Conservation (phyloP, 1,139 yeast genomes). For the Geotrichum macrosporum region DNA sequence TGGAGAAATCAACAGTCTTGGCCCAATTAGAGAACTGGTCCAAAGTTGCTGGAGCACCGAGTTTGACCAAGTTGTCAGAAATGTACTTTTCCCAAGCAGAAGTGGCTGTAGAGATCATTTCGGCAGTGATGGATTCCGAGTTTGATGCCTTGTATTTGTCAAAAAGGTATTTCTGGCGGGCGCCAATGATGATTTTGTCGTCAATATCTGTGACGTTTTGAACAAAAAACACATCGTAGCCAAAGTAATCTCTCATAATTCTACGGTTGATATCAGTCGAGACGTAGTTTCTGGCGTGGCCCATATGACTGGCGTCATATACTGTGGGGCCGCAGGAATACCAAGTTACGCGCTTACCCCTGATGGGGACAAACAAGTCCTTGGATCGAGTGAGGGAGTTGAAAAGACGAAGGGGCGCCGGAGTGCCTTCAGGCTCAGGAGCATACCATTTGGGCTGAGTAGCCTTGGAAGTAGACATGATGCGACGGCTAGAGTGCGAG, state of each 20-base stretch:
- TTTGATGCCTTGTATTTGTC: slow-evolving; percentile 47
- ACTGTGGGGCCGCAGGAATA: slow-evolving; percentile 99
- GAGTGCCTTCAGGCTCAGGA: slow-evolving; percentile 32
- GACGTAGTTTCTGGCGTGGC: slow-evolving; percentile 98
- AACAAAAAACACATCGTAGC: slow-evolving; percentile 77
- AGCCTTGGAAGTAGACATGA: slow-evolving; percentile 10
- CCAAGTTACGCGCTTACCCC: slow-evolving; percentile 71
- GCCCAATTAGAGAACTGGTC: slow-evolving; percentile 52
- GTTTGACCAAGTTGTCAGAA: slow-evolving; percentile 52
- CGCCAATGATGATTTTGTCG: slow-evolving; percentile 91
- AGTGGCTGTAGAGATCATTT: slow-evolving; percentile 43
- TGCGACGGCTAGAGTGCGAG: neutral
- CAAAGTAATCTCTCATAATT: slow-evolving; percentile 82
- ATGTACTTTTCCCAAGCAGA: slow-evolving; percentile 50
- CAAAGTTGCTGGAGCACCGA: slow-evolving; percentile 28
- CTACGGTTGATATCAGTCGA: slow-evolving; percentile 90
- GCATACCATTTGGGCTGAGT: slow-evolving; percentile 45
- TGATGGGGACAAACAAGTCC: slow-evolving; percentile 65
- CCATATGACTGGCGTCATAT: slow-evolving; percentile 97
- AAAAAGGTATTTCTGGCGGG: slow-evolving; percentile 81
- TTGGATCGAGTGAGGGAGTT: slow-evolving; percentile 83
- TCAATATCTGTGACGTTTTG: slow-evolving; percentile 98
- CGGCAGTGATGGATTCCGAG: slow-evolving; percentile 36
- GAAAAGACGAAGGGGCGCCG: slow-evolving; percentile 48
- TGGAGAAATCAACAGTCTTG: slow-evolving; percentile 45